These are phyloP conservation scores for Alternaria dauci DNA, from an alignment of 2,329 filamentous ascomycete species.

Conservation along the genomic window DNA sequence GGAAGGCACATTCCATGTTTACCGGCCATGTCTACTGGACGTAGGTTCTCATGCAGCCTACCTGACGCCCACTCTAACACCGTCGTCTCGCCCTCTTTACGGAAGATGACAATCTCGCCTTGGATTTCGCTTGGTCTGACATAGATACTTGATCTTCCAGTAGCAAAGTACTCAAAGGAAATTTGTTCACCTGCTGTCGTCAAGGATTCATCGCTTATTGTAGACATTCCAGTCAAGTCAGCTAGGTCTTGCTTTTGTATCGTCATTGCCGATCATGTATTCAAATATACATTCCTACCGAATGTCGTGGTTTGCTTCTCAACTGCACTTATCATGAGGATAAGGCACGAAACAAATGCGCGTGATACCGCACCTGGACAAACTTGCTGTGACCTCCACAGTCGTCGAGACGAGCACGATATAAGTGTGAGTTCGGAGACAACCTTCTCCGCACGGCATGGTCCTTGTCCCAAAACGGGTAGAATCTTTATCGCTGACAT, in stretches of 20 bases:
- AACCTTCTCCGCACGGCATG: not conserved
- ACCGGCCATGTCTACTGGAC: not conserved
- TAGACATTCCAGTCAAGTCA: not conserved
- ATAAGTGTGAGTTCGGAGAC: not conserved
- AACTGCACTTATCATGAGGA: accelerated
- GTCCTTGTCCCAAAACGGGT: too few relatives aligned
- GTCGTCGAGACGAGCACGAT: not conserved
- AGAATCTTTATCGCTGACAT: not conserved
- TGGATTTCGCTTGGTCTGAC: accelerated
- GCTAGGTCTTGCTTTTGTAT: not conserved
- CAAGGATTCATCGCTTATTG: not conserved
- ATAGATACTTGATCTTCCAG: not conserved
- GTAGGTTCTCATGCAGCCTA: not conserved
- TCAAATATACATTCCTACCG: not conserved
- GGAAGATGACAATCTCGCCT: accelerated
- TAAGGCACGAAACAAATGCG: not conserved
- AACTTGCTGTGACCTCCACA: not conserved
- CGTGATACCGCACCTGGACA: not conserved
- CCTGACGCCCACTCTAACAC: not conserved
- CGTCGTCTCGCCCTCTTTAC: not conserved
- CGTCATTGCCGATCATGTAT: not conserved
- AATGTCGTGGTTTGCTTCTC: not conserved
- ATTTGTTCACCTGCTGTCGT: not conserved
- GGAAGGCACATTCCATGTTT: not conserved
- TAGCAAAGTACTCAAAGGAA: accelerated